A percentile compares a stretch with the other conserved stretches of the same genome.
phyloP scores from a whole-genome alignment of 2,329 filamentous ascomycete species.

The Colletotrichum musae region DNA sequence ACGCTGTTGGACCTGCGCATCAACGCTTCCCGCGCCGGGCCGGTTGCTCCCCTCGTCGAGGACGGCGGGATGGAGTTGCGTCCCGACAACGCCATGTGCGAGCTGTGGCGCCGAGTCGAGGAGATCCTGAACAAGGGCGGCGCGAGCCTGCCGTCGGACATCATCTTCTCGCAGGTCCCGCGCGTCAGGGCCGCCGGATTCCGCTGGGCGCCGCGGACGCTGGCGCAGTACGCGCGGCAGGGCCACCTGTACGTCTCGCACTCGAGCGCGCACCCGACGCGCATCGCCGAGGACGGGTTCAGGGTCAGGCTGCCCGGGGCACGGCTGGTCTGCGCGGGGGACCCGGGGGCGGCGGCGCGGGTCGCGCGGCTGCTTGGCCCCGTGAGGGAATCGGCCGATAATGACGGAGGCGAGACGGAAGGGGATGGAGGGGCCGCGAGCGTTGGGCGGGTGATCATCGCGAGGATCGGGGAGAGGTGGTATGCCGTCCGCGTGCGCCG shows the following conservation, averaged over 20 bases:
- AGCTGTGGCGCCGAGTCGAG: conserved; percentile 27
- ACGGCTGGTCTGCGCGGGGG: background rate
- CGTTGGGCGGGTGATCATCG: background rate
- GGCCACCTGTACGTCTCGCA: background rate
- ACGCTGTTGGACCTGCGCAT: conserved; percentile 18
- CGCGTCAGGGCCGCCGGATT: conserved; percentile 12
- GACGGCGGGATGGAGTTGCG: background rate
- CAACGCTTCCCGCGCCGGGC: background rate
- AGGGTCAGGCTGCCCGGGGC: conserved; percentile 4
- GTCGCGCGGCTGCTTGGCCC: conserved; percentile 2
- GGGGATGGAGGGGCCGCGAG: background rate
- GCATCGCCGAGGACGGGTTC: background rate
- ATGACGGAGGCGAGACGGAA: background rate
- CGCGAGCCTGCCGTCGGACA: conserved; percentile 6
- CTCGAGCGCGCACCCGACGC: background rate
- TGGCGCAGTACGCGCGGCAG: conserved; percentile 21
- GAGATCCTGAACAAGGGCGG: background rate
- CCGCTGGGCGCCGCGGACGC: conserved; percentile 19
- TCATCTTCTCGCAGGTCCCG: conserved; percentile 31
- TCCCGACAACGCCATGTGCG: conserved; percentile 26
- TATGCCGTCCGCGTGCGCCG: conserved; percentile 1
- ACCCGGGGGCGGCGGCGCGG: background rate
- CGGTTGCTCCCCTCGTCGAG: conserved; percentile 12
- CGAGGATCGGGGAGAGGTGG: conserved; percentile 5
- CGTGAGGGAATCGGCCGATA: background rate